Base-by-base conservation (phyloP, 2,329 filamentous ascomycete species). In the Xylaria sp. region DNA sequence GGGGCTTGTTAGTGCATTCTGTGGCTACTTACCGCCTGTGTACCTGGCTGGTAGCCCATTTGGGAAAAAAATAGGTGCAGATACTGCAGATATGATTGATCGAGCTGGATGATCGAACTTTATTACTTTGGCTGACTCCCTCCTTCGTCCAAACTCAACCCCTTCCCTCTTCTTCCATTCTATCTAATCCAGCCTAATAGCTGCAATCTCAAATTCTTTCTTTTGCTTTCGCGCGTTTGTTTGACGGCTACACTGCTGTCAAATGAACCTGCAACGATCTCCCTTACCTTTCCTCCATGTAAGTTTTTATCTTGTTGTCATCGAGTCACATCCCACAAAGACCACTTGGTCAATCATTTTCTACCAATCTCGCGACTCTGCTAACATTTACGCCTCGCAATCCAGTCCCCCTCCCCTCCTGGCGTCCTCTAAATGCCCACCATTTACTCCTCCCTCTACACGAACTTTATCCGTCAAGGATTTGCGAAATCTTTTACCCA, bases 401-500 rank as follows among this genome's bases (percentile, higher is more conserved):
- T 67, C 25, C 75, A 87, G 85, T 84, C 82, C 81, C 83, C 84
- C 82, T 85, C 84, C 85, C 86, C 85, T 77, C 83, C 82, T 81
- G 89, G 91, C 80, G 84, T 88, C 81, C 89, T 87, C 93, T 97
- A 97, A 97, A 98, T 98, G 95, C 89, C 89, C 83, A 89, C 89
- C 83, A 89, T 90, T 78, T 90, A 90, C 82, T 90, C 88, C 72
- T 88, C 87, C 79, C 84, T 91, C 74, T 90, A 90, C 83, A 86
- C 89, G 84, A 91, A 88, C 86, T 93, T 98, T 87, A 93, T 97
- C 90, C 95, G 96, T 87, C 93, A 95, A 88, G 94, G 93, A 91
- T 92, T 98, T 84, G 91, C 93, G 80, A 98, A 98, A 86, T 94
- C 94, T 79, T 92, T 98, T 82, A 95, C 93, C 81, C 93, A 98